These are phyloP conservation scores for Kluyveromyces starmeri DNA, from an alignment of 805 yeast species.

Conservation along the genomic window DNA sequence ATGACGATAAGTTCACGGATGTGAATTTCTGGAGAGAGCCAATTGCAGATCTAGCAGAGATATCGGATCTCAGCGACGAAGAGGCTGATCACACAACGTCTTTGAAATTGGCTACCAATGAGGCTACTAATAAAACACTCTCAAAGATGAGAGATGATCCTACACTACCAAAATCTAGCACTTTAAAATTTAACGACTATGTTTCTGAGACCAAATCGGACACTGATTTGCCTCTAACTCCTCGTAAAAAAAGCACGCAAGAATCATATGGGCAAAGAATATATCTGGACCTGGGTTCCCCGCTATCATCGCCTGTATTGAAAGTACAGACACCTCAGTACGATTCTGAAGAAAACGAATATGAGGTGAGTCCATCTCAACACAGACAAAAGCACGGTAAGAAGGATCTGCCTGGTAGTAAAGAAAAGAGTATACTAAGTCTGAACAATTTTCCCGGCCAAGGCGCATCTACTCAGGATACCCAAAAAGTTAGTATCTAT, in stretches of 20 bases:
- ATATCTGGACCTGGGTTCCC: slow-evolving; percentile 29
- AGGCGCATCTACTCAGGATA: neutral
- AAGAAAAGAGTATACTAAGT: neutral
- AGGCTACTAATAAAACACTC: neutral
- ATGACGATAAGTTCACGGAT: slow-evolving; percentile 55
- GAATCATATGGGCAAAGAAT: slow-evolving; percentile 25
- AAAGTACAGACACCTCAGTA: neutral
- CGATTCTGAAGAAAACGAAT: slow-evolving; percentile 13
- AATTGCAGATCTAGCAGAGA: slow-evolving; percentile 49
- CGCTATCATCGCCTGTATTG: slow-evolving; percentile 26
- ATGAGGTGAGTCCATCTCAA: slow-evolving; percentile 15
- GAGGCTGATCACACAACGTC: slow-evolving; percentile 8
- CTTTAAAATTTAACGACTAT: no score
- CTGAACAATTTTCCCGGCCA: neutral
- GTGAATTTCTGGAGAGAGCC: slow-evolving; percentile 92
- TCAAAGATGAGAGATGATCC: no score
- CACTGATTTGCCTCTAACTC: slow-evolving; percentile 5
- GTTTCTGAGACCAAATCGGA: slow-evolving; percentile 4
- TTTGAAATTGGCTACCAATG: neutral
- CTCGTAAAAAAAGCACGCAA: slow-evolving; percentile 3
- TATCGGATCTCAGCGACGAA: slow-evolving; percentile 42
- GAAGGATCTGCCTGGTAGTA: no score
- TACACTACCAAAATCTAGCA: no score
- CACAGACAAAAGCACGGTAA: no score
- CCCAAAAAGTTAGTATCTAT: neutral